Percentiles rank a stretch among this genome's conserved stretches.
phyloP scores from a whole-genome alignment of 2,329 filamentous ascomycete genomes.

The Corniculantispora saksenae region DNA sequence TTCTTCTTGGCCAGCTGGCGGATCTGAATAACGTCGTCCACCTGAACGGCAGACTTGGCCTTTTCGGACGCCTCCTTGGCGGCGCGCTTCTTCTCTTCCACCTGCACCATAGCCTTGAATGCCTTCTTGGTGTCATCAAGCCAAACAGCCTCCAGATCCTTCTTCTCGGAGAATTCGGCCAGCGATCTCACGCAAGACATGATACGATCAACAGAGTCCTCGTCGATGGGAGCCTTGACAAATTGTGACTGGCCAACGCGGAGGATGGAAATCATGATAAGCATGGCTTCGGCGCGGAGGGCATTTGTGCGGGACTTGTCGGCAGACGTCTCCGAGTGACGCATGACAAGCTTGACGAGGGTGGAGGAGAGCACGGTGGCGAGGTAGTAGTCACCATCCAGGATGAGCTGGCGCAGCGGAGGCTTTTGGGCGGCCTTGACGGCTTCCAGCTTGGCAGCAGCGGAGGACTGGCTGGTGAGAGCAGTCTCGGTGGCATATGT shows the following conservation, averaged over 20 bases:
- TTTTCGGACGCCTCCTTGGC: slow-evolving; percentile 91
- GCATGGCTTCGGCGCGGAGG: slow-evolving; percentile 93
- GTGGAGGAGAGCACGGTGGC: slow-evolving; percentile 94
- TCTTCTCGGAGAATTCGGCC: slow-evolving; percentile 84
- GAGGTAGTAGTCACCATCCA: slow-evolving; percentile 96
- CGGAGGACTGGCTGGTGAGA: slow-evolving; percentile 87
- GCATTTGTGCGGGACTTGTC: slow-evolving; percentile 89
- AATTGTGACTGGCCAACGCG: slow-evolving; percentile 98
- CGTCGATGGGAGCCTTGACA: slow-evolving; percentile 94
- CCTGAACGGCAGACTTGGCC: slow-evolving; percentile 90
- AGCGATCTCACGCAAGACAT: slow-evolving; percentile 96
- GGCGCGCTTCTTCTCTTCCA: slow-evolving; percentile 96
- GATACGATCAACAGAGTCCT: slow-evolving; percentile 96
- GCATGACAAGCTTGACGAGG: slow-evolving; percentile 96
- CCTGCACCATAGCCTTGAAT: slow-evolving; percentile 95
- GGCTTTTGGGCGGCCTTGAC: slow-evolving; percentile 98
- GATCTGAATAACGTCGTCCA: slow-evolving; percentile 92
- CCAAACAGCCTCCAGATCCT: slow-evolving; percentile 89
- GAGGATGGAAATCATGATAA: slow-evolving; percentile 99
- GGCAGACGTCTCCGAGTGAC: slow-evolving; percentile 87
- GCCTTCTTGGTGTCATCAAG: slow-evolving; percentile 92
- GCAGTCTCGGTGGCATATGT: slow-evolving; percentile 98
- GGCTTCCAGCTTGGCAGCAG: slow-evolving; percentile 87
- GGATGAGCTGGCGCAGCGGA: slow-evolving; percentile 87
- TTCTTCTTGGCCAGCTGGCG: slow-evolving; percentile 93